Conservation (phyloP, 2,329 filamentous ascomycete genomes). For the Alternaria brassicae region DNA sequence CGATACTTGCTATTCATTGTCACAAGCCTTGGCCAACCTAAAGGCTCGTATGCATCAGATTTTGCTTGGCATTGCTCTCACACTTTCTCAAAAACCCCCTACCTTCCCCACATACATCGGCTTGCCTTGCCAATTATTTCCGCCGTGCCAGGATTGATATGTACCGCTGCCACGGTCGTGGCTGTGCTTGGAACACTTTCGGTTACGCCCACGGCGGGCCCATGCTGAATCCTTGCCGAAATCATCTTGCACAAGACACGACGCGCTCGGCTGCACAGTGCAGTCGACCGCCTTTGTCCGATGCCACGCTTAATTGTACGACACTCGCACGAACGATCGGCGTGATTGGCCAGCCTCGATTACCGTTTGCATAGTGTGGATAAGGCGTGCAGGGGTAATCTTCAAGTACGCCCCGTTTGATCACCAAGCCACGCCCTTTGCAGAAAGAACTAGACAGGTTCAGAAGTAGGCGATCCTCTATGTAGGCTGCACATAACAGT, state of each 20-base stretch:
- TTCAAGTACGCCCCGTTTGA: neutral
- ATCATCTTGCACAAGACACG: neutral
- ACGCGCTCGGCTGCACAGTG: neutral
- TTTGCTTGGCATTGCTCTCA: neutral
- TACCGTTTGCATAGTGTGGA: neutral
- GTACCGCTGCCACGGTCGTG: neutral
- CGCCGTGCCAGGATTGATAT: neutral
- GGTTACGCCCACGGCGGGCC: neutral
- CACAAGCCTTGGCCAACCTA: too few relatives aligned
- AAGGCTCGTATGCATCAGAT: too few relatives aligned
- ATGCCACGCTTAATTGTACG: neutral
- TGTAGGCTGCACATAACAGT: too few relatives aligned
- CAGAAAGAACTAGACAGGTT: too few relatives aligned
- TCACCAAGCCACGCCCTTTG: constrained; percentile 7
- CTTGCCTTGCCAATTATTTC: neutral
- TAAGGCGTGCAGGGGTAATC: neutral
- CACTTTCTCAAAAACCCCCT: neutral
- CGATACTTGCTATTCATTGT: neutral
- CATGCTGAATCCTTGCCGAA: neutral
- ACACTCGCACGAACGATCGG: neutral
- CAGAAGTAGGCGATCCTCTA: too few relatives aligned
- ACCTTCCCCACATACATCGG: neutral
- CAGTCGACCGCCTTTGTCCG: neutral
- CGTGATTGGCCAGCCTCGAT: neutral
- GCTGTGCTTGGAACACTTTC: neutral